Evolutionary conservation across 2,329 filamentous ascomycete species (phyloP).

Genomic region (Sphaerulina populicola): DNA sequence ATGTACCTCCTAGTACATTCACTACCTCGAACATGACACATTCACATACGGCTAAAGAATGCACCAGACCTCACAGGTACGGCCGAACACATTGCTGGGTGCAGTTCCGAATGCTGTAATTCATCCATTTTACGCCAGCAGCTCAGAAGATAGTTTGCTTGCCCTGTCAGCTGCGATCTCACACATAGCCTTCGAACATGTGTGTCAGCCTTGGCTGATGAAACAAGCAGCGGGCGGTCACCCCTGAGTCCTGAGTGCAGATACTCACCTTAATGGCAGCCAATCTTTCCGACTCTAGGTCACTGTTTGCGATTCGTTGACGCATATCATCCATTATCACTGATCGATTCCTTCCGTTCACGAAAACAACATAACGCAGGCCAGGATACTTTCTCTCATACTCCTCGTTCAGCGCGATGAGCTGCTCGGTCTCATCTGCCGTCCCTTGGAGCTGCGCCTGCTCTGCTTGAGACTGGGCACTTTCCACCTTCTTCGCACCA

Average conservation of each 20-base stretch:
- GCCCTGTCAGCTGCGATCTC: slow-evolving; percentile 79
- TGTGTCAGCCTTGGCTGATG: slow-evolving; percentile 15
- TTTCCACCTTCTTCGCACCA: slow-evolving; percentile 73
- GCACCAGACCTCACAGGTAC: not conserved
- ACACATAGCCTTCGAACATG: slow-evolving; percentile 68
- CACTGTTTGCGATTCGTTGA: slow-evolving; percentile 58
- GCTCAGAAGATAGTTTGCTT: slow-evolving; percentile 45
- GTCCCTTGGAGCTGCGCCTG: slow-evolving; percentile 61
- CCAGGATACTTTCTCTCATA: slow-evolving; percentile 79
- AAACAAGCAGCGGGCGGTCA: slow-evolving; percentile 2
- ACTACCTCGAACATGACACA: not conserved
- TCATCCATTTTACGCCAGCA: not conserved
- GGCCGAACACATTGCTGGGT: not conserved
- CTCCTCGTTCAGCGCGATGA: slow-evolving; percentile 60
- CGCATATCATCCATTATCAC: slow-evolving; percentile 79
- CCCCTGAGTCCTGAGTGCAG: slow-evolving; percentile 2
- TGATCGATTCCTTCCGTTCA: slow-evolving; percentile 66
- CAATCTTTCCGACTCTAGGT: slow-evolving; percentile 58
- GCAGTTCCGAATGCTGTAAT: not conserved
- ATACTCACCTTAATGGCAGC: slow-evolving; percentile 63
- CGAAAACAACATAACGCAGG: slow-evolving; percentile 82
- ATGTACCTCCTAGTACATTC: no score
- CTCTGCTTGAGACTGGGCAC: slow-evolving; percentile 69
- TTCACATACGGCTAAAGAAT: not conserved
- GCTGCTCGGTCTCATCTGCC: slow-evolving; percentile 47